These are phyloP conservation scores for Hymenoscyphus infarciens DNA, from an alignment of 2,329 filamentous ascomycete genomes.

Conservation along the genomic window DNA sequence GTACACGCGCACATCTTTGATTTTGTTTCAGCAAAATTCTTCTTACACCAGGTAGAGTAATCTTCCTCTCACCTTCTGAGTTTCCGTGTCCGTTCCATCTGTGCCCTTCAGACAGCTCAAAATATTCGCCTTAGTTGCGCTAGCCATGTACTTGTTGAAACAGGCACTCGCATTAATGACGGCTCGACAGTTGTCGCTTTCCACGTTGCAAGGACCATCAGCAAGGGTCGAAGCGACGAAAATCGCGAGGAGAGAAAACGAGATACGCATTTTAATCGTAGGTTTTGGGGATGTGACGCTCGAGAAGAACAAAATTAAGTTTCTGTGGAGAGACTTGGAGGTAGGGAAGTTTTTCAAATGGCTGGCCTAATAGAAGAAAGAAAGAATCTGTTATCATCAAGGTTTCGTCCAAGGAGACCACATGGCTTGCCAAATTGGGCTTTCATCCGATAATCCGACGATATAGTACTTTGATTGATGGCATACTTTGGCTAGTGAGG, in stretches of 20 bases:
- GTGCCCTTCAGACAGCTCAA: slow-evolving; percentile 22
- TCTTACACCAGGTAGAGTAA: not conserved
- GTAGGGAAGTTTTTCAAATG: not conserved
- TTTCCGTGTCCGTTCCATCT: slow-evolving; percentile 18
- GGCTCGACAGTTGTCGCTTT: slow-evolving; percentile 21
- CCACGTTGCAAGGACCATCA: slow-evolving; percentile 14
- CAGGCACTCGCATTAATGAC: slow-evolving; percentile 23
- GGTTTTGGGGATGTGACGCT: not conserved
- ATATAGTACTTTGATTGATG: slow-evolving; percentile 8
- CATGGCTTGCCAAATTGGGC: slow-evolving; percentile 1
- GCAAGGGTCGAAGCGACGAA: slow-evolving; percentile 8
- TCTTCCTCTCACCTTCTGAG: slow-evolving; percentile 17
- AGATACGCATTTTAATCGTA: slow-evolving; percentile 12
- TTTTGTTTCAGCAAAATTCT: not conserved
- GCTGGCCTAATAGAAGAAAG: slow-evolving; percentile 3
- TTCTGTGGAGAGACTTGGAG: not conserved
- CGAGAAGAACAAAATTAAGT: not conserved
- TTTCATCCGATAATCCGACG: slow-evolving; percentile 6
- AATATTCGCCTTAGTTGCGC: slow-evolving; percentile 15
- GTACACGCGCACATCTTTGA: slow-evolving; percentile 17
- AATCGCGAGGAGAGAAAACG: slow-evolving; percentile 7
- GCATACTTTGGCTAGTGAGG: slow-evolving; percentile 9
- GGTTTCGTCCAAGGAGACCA: slow-evolving; percentile 4
- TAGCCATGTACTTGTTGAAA: slow-evolving; percentile 20
- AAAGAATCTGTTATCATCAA: not conserved